These are phyloP conservation scores for Allomyces arbusculus DNA, from an alignment of 192 early-diverging fungal genomes.

Conservation along the genomic window DNA sequence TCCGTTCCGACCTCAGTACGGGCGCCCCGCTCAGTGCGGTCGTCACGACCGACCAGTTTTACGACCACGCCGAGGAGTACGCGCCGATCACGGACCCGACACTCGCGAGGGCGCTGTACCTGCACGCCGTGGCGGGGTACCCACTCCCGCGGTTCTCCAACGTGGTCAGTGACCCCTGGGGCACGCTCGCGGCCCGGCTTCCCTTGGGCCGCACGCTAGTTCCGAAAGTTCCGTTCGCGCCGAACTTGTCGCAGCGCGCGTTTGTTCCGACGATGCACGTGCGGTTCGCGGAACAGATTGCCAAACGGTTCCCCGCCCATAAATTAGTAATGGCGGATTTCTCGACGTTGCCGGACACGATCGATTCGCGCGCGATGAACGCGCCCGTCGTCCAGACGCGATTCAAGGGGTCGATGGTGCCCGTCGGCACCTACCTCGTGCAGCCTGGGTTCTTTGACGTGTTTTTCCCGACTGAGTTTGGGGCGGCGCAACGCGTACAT, in stretches of 20 bases:
- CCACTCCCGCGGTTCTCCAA: no score
- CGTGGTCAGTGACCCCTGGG: neutral
- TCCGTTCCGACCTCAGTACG: conserved; percentile 60
- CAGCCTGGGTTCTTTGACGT: conserved; percentile 98
- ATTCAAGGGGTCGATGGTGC: conserved; percentile 72
- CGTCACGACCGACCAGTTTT: conserved; percentile 58
- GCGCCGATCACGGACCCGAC: conserved; percentile 58
- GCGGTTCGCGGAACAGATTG: conserved; percentile 50
- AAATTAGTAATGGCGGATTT: conserved; percentile 80
- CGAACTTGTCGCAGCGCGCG: conserved; percentile 66
- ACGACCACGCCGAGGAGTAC: conserved; percentile 72
- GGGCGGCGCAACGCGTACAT: conserved; percentile 60
- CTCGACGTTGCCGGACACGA: conserved; percentile 56
- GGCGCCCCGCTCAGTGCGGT: conserved; percentile 58
- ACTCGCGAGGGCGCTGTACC: conserved; percentile 44
- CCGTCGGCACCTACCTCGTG: conserved; percentile 87
- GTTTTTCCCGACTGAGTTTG: conserved; percentile 97
- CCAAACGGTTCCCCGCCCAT: conserved; percentile 66
- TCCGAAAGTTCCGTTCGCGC: conserved; percentile 45
- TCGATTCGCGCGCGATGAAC: conserved; percentile 37
- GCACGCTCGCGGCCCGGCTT: neutral
- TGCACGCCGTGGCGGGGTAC: conserved; percentile 3
- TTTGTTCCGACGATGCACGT: conserved; percentile 77
- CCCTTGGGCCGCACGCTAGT: no score
- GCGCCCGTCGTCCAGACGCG: conserved; percentile 92